Evolutionary conservation across 805 yeast species (phyloP).

Genomic region (Kazachstania bromeliacearum): DNA sequence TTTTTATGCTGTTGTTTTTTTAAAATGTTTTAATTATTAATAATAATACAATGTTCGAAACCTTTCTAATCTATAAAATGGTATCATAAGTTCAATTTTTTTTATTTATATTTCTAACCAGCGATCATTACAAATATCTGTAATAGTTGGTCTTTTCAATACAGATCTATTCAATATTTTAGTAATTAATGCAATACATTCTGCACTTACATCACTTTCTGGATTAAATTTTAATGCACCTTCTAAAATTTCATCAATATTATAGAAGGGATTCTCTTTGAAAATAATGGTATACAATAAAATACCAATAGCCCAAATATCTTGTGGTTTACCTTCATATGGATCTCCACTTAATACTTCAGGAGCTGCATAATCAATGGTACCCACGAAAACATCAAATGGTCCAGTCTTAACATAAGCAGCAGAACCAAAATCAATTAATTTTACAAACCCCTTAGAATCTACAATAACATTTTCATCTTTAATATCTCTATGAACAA

Average conservation of each 20-base stretch:
- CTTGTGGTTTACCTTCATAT: constrained; percentile 90
- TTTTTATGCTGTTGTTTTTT: too few relatives aligned
- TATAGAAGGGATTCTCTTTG: constrained; percentile 92
- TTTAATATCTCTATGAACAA: constrained; percentile 89
- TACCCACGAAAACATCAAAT: constrained; percentile 94
- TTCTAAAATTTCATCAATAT: constrained; percentile 91
- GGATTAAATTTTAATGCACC: constrained; percentile 58
- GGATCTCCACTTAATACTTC: constrained; percentile 85
- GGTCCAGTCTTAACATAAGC: constrained; percentile 88
- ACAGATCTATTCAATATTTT: constrained; percentile 62
- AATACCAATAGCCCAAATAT: constrained; percentile 94
- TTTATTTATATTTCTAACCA: constrained; percentile 50
- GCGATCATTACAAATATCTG: constrained; percentile 55
- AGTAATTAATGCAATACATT: constrained; percentile 50
- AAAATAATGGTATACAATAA: constrained; percentile 79
- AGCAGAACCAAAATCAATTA: constrained; percentile 94
- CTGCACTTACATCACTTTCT: constrained; percentile 38
- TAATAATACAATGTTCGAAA: not conserved
- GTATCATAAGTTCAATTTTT: too few relatives aligned
- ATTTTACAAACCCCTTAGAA: constrained; percentile 64
- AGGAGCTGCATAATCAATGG: constrained; percentile 96
- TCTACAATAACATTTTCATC: constrained; percentile 92
- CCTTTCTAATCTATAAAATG: not conserved
- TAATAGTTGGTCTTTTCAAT: constrained; percentile 60
- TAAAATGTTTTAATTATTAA: not conserved